Base-by-base conservation (phyloP, 2,329 filamentous ascomycete species). In the Exophiala sp. region DNA sequence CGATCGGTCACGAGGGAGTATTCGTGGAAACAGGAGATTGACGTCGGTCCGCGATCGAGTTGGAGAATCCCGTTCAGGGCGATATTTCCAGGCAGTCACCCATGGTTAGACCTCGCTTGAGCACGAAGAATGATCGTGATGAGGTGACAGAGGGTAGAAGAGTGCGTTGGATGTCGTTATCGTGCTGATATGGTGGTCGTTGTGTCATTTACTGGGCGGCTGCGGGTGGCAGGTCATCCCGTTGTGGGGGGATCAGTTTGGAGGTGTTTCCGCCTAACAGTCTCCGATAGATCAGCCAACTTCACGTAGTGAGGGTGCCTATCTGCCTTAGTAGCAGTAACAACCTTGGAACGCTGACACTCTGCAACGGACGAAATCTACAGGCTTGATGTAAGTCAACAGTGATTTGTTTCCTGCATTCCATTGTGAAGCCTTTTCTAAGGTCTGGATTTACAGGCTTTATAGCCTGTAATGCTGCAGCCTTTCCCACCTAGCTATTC, bases 201-300 rank as follows among this genome's bases (percentile, higher is more conserved):
- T 43, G 47, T 48, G 35, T 43, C 24, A 52, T 11, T 42, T 43
- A 43, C 49, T 47, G 48, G 47, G 47, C 42, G 48, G 51, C n/a
- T 42, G 44, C 42, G 21, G 42, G 50, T 58, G 51, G 51, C 52
- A 54, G 45, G 47, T 54, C 45, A 35, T 18, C 36, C 34, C 45
- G 44, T 41, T 50, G 48, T 47, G 47, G 55, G 55, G 55, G 55
- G 55, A 47, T 47, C 45, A 34, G 44, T 46, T 38, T 29, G 35
- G 36, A 33, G 16, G 21, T 4, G 6, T 16, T 38, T 12, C 35
- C n/a, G 41, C 38, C 36, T 24, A 57, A 38, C 38, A 34, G 14
- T 14, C 36, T 32, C 40, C 40, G 39, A 45, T 29, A 32, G 32
- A 24, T 16, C 48, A 32, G 14, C 34, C 14, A 18, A 12, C 34